Evolutionary conservation across 768 basidiomycete species (phyloP).

Genomic region (Piloderma croceum): DNA sequence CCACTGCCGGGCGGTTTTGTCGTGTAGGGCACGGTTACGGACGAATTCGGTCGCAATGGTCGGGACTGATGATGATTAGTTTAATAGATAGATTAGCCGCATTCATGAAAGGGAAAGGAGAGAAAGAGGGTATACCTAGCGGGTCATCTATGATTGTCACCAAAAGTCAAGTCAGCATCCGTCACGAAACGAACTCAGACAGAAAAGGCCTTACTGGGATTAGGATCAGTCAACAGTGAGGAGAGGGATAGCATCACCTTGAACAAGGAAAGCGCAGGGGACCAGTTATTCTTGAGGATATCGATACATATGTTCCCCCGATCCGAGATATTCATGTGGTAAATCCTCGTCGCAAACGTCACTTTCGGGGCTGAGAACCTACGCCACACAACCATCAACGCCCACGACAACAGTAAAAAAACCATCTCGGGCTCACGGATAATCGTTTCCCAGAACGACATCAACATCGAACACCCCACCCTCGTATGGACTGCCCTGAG

Average conservation of each 20-base stretch:
- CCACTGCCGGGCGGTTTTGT: constrained; percentile 75
- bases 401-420: constrained; percentile 6
- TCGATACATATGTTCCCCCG: constrained; percentile 80
- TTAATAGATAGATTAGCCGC: background rate
- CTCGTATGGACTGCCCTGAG: constrained; percentile 78
- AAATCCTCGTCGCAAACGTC: constrained; percentile 77
- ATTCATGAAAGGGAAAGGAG: background rate
- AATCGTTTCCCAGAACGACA: constrained; percentile 62
- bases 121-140: constrained; percentile 41
- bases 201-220: constrained; percentile 63
- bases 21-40: constrained; percentile 63
- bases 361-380: constrained; percentile 80
- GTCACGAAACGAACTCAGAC: background rate
- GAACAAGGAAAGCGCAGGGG: constrained; percentile 87
- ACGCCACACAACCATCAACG: constrained; percentile 3
- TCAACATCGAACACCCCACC: constrained; percentile 70
- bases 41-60: constrained; percentile 66
- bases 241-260: constrained; percentile 93
- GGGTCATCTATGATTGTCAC: constrained; percentile 52
- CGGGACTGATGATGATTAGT: constrained; percentile 42
- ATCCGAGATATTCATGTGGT: constrained; percentile 87
- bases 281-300: constrained; percentile 92
- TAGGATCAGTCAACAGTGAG: constrained; percentile 89
- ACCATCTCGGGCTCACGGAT: constrained; percentile 57
- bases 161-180: constrained; percentile 5